Conservation (phyloP, 257 asterid species). For the Avicennia marina region DNA sequence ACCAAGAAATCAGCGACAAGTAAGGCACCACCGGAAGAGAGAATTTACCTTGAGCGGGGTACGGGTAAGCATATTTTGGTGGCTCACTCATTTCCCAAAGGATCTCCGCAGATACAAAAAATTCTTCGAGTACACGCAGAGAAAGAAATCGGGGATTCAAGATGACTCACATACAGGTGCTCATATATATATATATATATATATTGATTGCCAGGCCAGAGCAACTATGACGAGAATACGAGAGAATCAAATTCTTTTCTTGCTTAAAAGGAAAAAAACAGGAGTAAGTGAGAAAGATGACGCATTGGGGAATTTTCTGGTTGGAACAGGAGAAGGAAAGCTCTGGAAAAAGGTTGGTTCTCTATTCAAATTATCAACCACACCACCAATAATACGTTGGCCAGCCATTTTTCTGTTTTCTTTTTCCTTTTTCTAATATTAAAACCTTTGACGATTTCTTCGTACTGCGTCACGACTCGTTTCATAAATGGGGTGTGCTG, state of each 20-base stretch:
- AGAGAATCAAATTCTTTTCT: constrained; percentile 23
- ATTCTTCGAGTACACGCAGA: neutral
- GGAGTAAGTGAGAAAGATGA: too few species aligned
- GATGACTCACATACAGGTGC: neutral
- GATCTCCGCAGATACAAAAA: neutral
- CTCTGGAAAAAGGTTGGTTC: constrained; percentile 16
- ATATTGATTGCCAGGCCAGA: too few species aligned
- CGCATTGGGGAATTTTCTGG: constrained; percentile 2
- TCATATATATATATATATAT: neutral
- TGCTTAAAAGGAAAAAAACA: neutral
- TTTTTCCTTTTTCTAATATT: too few species aligned
- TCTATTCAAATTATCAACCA: neutral
- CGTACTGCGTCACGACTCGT: too few species aligned
- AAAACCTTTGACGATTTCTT: too few species aligned
- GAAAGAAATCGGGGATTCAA: neutral
- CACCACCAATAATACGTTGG: too few species aligned
- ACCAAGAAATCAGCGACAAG: neutral
- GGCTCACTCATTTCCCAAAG: constrained; percentile 37
- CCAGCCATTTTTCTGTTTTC: too few species aligned
- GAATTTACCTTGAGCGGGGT: constrained; percentile 56
- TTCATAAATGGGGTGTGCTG: too few species aligned
- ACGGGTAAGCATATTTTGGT: constrained; percentile 64
- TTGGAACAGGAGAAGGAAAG: constrained; percentile 9
- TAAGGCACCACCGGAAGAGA: neutral
- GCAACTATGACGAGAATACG: neutral